phyloP scores from a whole-genome alignment of 768 basidiomycete species.

The Kwoniella shandongensis region DNA sequence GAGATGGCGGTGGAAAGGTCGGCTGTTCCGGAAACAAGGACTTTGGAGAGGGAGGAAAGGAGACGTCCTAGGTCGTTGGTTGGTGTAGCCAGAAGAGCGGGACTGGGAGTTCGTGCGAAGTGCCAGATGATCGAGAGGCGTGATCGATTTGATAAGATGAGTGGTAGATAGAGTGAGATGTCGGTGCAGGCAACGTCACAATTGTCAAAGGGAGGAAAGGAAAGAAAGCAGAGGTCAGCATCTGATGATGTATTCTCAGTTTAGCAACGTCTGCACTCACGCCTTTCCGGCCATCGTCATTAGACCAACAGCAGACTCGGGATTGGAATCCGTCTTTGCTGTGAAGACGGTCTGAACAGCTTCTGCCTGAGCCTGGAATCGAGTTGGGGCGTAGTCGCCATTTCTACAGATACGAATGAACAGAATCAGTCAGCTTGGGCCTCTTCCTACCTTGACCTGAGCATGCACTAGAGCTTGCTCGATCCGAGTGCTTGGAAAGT shows the following conservation, averaged over 20 bases:
- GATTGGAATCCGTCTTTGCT: constrained; percentile 91
- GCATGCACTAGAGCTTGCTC: no score
- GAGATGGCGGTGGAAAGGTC: constrained; percentile 89
- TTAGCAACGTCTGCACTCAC: constrained; percentile 57
- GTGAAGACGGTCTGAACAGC: constrained; percentile 86
- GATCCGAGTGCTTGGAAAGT: no score
- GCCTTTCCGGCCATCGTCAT: constrained; percentile 99
- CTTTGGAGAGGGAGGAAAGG: constrained; percentile 68
- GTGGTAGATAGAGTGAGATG: no score
- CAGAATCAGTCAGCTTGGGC: constrained; percentile 2
- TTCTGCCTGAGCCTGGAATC: constrained; percentile 88
- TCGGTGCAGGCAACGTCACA: no score
- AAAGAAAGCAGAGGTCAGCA: no score
- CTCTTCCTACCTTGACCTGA: no score
- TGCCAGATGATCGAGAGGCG: no score
- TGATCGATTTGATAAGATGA: no score
- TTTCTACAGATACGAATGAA: constrained; percentile 21
- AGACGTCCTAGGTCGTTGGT: constrained; percentile 94
- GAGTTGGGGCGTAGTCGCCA: constrained; percentile 53
- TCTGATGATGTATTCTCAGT: no score
- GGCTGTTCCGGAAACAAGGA: constrained; percentile 73
- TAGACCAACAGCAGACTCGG: constrained; percentile 93
- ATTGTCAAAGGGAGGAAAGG: no score
- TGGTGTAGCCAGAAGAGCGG: constrained; percentile 93
- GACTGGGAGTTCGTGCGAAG: constrained; percentile 57